Base-by-base conservation (phyloP, 768 basidiomycete species). In the Pleurotus ostreatus region DNA sequence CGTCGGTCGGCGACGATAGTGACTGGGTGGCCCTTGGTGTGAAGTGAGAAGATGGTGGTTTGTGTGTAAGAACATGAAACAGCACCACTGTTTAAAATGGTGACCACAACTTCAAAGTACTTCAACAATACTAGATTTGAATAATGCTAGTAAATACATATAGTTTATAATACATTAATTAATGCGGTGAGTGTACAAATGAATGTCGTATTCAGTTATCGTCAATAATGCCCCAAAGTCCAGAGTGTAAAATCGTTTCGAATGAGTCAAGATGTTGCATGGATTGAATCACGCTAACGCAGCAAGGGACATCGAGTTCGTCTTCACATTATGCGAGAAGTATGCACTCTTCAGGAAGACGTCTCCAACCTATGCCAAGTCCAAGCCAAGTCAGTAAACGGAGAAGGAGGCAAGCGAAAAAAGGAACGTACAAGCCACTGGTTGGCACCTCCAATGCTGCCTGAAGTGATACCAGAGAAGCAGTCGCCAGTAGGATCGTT, bases 381-480 rank as follows among this genome's bases (percentile, higher is more conserved):
- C 6, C 8, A 43, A 57, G 45, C 6, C 8, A 43, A 57, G 45
- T 39, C 16, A 46, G 30, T 18, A 37, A 25, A 4, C 23, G 25
- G 23, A n/a, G 13, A 11, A 2, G 2, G 5, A 47, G 7, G 55
- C 16, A 34, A 11, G 8, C 11, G 30, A 54, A 20, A 22, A 20
- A 48, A 44, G 7, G 30, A 25, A 64, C 72, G 44, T 60, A 88
- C 85, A 57, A 92, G 78, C 88, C 87, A 91, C 61, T 86, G 78
- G 2, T 71, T 78, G 9, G 79, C 74, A 56, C 78, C 81, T 43
- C 81, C 85, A 40, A 90, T 71, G 44, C 78, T 67, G 3, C 86
- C 86, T 8, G 84, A 71, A 9, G 80, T 74, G 65, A 94, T 87
- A 13, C 89, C 87, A 52, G 86, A 88, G 9, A 80, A 62, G 66